Percentiles rank a stretch among this genome's conserved stretches.
These are phyloP conservation scores for Fonsecaea multimorphosa DNA, from an alignment of 2,329 filamentous ascomycete genomes.

Conservation along the genomic window DNA sequence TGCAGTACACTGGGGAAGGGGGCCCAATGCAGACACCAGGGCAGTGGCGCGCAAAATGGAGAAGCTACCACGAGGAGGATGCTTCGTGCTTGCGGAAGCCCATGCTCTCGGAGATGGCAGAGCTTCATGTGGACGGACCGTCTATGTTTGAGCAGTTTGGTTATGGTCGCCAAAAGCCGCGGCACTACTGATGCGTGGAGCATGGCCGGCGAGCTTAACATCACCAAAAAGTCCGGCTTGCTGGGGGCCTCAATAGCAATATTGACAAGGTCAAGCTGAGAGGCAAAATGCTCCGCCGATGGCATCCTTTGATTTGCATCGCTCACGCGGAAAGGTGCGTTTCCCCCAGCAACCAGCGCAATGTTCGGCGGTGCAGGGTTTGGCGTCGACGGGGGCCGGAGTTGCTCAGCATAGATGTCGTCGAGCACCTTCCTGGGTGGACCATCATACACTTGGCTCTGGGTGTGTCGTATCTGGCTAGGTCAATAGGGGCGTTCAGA, in stretches of 20 bases:
- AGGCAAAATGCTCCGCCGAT: slow-evolving; percentile 17
- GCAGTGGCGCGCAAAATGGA: slow-evolving; percentile 17
- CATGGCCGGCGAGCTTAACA: slow-evolving; percentile 24
- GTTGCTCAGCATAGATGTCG: slow-evolving; percentile 5
- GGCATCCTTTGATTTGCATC: background rate
- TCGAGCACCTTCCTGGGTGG: slow-evolving; percentile 10
- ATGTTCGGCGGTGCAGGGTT: slow-evolving; percentile 21
- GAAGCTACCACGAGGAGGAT: slow-evolving; percentile 23
- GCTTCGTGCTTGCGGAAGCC: slow-evolving; percentile 18
- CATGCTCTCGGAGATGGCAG: slow-evolving; percentile 11
- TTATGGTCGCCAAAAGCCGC: slow-evolving; percentile 19
- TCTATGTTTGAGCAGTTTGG: slow-evolving; percentile 19
- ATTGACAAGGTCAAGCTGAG: background rate
- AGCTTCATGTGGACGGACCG: slow-evolving; percentile 28
- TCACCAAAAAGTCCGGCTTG: slow-evolving; percentile 24
- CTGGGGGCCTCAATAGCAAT: background rate
- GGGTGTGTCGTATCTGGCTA: slow-evolving; percentile 18
- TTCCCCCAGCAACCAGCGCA: slow-evolving; percentile 23
- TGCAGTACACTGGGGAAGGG: background rate
- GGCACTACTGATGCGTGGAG: slow-evolving; percentile 14
- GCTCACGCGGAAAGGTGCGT: slow-evolving; percentile 15
- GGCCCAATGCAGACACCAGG: slow-evolving; percentile 14
- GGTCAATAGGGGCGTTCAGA: background rate
- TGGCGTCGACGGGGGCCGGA: slow-evolving; percentile 6
- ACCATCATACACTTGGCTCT: slow-evolving; percentile 26